A percentile compares a stretch with the other conserved stretches of the same genome.
Evolutionary conservation across 2,329 filamentous ascomycete species (phyloP).

Genomic region (Boeremia lycopersici): DNA sequence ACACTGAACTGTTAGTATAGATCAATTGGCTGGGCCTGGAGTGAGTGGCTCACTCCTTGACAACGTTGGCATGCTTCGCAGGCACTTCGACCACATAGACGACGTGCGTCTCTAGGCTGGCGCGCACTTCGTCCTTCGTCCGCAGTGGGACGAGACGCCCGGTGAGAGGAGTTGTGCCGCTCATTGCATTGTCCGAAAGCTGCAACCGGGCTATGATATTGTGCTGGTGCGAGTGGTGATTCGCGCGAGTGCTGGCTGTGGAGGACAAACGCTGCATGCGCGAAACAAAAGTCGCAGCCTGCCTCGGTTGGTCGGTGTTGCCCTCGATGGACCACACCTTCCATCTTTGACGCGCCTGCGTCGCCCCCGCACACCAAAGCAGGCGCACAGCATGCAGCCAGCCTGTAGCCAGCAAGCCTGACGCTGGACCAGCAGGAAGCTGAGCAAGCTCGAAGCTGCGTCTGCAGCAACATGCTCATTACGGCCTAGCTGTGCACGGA

Average conservation of each 20-base stretch:
- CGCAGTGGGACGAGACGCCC: conserved; percentile 49
- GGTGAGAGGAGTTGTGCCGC: conserved; percentile 22
- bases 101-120: conserved; percentile 60
- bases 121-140: conserved; percentile 58
- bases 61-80: conserved; percentile 71
- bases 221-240: conserved; percentile 9
- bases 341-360: neutral
- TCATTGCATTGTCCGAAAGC: conserved; percentile 33
- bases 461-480: neutral
- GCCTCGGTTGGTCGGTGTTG: conserved; percentile 17
- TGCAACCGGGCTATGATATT: conserved; percentile 7
- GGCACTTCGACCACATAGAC: conserved; percentile 76
- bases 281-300: conserved; percentile 11
- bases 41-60: conserved; percentile 68
- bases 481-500: too few relatives aligned
- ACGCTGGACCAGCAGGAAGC: neutral
- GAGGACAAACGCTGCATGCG: neutral
- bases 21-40: conserved; percentile 15
- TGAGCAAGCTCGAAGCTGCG: neutral
- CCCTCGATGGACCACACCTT: conserved; percentile 6
- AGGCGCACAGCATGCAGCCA: neutral
- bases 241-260: conserved; percentile 2
- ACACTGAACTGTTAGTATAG: conserved; percentile 45
- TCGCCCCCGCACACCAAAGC: neutral
- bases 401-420: neutral